These are phyloP conservation scores for Penicillium sp. DNA, from an alignment of 2,329 filamentous ascomycete genomes.

Conservation along the genomic window DNA sequence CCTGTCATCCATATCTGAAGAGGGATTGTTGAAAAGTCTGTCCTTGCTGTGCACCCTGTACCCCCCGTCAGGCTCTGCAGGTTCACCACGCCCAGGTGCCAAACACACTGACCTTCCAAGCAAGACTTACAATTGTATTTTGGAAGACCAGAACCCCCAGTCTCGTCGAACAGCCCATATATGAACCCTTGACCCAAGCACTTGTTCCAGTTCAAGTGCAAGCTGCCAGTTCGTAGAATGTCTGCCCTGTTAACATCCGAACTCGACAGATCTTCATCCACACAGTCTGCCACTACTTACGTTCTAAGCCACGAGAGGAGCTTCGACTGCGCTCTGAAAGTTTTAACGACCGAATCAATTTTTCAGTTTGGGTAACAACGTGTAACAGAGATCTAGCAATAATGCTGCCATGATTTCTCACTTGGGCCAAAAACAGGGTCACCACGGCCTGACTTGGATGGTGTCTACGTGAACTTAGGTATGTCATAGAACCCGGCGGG, in stretches of 20 bases:
- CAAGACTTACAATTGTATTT: background rate
- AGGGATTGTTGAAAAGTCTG: background rate
- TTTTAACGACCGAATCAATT: background rate
- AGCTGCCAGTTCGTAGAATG: too few relatives aligned
- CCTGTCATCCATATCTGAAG: background rate
- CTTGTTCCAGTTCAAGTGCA: background rate
- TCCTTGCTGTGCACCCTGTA: background rate
- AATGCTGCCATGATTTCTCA: background rate
- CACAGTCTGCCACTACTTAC: background rate
- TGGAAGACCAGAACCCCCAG: background rate
- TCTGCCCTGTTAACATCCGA: background rate
- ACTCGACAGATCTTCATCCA: background rate
- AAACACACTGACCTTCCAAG: background rate
- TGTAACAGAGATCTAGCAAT: background rate
- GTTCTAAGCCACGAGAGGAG: background rate
- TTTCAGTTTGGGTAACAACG: background rate
- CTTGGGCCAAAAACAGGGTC: background rate
- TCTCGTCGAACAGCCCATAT: background rate
- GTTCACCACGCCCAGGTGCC: background rate
- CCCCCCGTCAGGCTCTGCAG: too few relatives aligned
- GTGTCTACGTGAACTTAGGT: background rate
- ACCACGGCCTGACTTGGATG: background rate
- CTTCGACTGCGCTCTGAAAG: too few relatives aligned
- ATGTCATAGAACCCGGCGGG: constrained; percentile 55
- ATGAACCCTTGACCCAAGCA: background rate